phyloP scores from a whole-genome alignment of 805 yeast genomes.

The Candida ascalaphidarum region DNA sequence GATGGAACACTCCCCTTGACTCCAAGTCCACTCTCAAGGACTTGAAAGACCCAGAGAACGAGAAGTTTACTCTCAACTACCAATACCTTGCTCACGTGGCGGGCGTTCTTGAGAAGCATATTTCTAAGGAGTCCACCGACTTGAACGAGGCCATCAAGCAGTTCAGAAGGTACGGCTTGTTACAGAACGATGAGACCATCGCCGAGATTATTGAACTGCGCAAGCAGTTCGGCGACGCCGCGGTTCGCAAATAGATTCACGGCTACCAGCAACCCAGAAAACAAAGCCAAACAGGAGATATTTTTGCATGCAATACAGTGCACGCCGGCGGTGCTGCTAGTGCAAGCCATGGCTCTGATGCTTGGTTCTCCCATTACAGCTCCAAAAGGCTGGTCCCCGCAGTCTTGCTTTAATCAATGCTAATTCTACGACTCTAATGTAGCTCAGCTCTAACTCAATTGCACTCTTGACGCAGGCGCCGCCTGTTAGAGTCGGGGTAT shows the following conservation, averaged over 20 bases:
- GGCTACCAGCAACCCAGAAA: too few species aligned
- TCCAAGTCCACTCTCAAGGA: conserved; percentile 28
- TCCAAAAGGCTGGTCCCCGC: too few species aligned
- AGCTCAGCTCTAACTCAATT: too few species aligned
- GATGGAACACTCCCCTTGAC: conserved; percentile 55
- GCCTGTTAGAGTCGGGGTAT: too few species aligned
- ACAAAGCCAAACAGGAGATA: too few species aligned
- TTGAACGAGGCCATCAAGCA: conserved; percentile 42
- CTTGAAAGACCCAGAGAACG: conserved; percentile 18
- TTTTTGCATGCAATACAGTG: too few species aligned
- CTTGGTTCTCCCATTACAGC: too few species aligned
- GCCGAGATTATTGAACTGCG: conserved; percentile 30
- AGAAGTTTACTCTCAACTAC: conserved; percentile 46
- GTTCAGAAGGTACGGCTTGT: conserved; percentile 61
- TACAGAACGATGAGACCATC: conserved; percentile 36
- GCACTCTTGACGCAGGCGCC: too few species aligned
- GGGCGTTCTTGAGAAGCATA: conserved; percentile 33
- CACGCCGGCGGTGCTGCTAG: too few species aligned
- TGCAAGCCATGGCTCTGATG: too few species aligned
- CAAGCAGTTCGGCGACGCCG: conserved; percentile 20
- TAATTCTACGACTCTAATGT: too few species aligned
- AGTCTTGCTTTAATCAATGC: too few species aligned
- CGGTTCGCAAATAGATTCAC: conserved; percentile 1
- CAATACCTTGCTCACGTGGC: conserved; percentile 48
- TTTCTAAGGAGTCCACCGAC: conserved; percentile 28